Percentiles rank a stretch among this genome's conserved stretches.
Evolutionary conservation across 805 yeast genomes (phyloP).

Genomic region (Alloascoidea hylecoeti): DNA sequence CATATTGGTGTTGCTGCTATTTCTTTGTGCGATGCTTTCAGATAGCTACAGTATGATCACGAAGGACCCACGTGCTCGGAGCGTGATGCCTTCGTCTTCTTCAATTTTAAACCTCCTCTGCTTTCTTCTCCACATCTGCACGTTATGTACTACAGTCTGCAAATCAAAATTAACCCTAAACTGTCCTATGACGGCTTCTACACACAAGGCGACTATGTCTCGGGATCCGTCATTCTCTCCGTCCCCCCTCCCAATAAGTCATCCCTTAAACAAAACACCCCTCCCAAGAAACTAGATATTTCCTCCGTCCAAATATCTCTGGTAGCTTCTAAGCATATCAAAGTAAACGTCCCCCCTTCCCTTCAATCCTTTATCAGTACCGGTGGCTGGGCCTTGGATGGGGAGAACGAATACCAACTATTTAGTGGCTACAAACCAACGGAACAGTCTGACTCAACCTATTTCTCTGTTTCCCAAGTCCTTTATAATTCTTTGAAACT

Average conservation of each 20-base stretch:
- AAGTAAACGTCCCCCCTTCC: neutral
- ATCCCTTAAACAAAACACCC: neutral
- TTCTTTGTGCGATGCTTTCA: too few species aligned
- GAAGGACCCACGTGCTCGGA: too few species aligned
- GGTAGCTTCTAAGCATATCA: neutral
- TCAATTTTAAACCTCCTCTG: too few species aligned
- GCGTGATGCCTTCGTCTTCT: too few species aligned
- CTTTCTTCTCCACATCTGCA: too few species aligned
- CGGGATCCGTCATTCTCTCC: neutral
- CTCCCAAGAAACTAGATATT: neutral
- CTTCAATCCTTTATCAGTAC: neutral
- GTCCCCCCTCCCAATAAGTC: neutral
- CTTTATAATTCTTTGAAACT: neutral
- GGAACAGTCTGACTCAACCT: neutral
- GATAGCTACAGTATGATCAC: too few species aligned
- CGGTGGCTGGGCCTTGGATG: neutral
- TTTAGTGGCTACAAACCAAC: neutral
- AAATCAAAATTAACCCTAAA: conserved; percentile 1
- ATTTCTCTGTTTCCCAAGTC: neutral
- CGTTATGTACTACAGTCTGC: neutral
- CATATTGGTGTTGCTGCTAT: too few species aligned
- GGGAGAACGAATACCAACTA: neutral
- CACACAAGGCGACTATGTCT: conserved; percentile 1
- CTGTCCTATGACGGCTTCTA: neutral
- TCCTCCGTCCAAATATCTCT: neutral